These are phyloP conservation scores for Saccharomycopsis sp. DNA, from an alignment of 805 yeast genomes.

Conservation along the genomic window DNA sequence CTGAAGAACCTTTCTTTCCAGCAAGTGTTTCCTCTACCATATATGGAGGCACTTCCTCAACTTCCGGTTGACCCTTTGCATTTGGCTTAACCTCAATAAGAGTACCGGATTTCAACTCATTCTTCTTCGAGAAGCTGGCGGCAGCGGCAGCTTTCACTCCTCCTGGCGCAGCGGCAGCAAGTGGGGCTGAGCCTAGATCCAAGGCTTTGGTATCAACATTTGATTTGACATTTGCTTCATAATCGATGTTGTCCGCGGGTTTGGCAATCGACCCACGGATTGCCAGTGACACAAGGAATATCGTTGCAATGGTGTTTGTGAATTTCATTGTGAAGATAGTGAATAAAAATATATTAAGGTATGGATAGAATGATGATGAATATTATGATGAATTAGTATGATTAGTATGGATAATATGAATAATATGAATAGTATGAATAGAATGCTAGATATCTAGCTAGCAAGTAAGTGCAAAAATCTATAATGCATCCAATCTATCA, in stretches of 20 bases:
- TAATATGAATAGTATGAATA: too few species aligned
- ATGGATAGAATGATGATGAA: too few species aligned
- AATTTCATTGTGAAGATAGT: too few species aligned
- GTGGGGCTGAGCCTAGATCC: constrained; percentile 1
- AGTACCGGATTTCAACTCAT: constrained; percentile 5
- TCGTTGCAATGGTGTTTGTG: not conserved
- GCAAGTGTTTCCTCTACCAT: not conserved
- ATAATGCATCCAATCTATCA: too few species aligned
- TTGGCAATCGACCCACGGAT: not conserved
- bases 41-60: not conserved
- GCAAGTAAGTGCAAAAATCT: too few species aligned
- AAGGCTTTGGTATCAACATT: constrained; percentile 15
- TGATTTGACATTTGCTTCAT: constrained; percentile 7
- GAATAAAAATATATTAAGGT: too few species aligned
- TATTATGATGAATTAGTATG: too few species aligned
- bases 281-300: not conserved
- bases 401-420: too few species aligned
- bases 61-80: not conserved
- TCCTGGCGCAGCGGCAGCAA: too few species aligned
- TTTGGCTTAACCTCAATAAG: constrained; percentile 14
- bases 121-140: not conserved
- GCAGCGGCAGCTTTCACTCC: not conserved
- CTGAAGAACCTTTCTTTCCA: not conserved
- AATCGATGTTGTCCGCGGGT: not conserved
- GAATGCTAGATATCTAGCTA: too few species aligned